Percentiles rank a stretch among this genome's conserved stretches.
These are phyloP conservation scores for Aspergillus viridinutans DNA, from an alignment of 2,329 filamentous ascomycete genomes.

Conservation along the genomic window DNA sequence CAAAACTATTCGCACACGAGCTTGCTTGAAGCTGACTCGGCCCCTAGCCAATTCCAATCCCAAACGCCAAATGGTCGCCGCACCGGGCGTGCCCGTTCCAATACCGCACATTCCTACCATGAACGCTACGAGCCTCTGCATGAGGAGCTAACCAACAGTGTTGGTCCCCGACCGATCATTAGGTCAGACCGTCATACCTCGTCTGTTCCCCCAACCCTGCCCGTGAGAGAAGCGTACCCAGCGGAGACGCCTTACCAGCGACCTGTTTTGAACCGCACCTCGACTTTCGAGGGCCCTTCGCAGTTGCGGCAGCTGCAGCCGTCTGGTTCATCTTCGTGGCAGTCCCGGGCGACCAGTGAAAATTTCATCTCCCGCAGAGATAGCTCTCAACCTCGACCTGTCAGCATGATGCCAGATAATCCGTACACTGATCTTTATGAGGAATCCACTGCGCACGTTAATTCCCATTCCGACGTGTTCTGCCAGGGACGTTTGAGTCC, in stretches of 20 bases:
- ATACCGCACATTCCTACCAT: slow-evolving; percentile 60
- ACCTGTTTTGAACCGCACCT: slow-evolving; percentile 48
- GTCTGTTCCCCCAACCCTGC: slow-evolving; percentile 32
- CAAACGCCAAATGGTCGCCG: slow-evolving; percentile 36
- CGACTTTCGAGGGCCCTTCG: slow-evolving; percentile 57
- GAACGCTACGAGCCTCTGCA: slow-evolving; percentile 56
- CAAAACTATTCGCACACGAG: slow-evolving; percentile 8
- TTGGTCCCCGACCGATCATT: slow-evolving; percentile 52
- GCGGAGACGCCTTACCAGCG: slow-evolving; percentile 43
- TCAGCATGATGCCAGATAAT: slow-evolving; percentile 26
- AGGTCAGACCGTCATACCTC: slow-evolving; percentile 42
- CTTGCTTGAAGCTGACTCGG: slow-evolving; percentile 2
- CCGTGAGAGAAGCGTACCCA: slow-evolving; percentile 38
- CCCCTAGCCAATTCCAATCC: slow-evolving; percentile 21
- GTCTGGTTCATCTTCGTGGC: slow-evolving; percentile 43
- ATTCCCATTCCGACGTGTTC: slow-evolving; percentile 46
- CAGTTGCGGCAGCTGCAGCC: slow-evolving; percentile 51
- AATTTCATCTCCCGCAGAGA: slow-evolving; percentile 46
- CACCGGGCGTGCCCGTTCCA: slow-evolving; percentile 54
- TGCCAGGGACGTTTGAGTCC: slow-evolving; percentile 50
- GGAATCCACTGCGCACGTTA: slow-evolving; percentile 47
- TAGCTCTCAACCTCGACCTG: slow-evolving; percentile 44
- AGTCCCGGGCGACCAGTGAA: slow-evolving; percentile 54
- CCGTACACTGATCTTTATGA: slow-evolving; percentile 47
- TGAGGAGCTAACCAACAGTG: slow-evolving; percentile 49